Conservation (phyloP, 1,284 basidiomycete species). For the Ceratobasidium sp. region DNA sequence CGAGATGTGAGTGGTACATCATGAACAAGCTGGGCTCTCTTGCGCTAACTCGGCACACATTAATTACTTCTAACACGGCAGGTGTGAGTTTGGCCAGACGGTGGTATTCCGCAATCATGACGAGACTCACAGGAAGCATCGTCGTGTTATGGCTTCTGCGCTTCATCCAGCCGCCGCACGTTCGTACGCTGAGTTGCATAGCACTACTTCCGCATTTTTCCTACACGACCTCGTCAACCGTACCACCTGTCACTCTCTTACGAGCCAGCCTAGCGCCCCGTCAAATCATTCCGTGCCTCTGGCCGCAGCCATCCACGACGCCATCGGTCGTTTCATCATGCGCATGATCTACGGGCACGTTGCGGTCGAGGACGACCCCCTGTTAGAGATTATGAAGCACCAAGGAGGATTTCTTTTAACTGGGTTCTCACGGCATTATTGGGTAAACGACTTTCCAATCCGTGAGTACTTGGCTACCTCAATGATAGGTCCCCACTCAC, state of each 20-base stretch:
- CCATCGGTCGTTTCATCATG: constrained; percentile 31
- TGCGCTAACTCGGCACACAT: not conserved
- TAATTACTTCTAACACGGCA: not conserved
- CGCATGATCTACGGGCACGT: constrained; percentile 30
- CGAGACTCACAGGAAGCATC: constrained; percentile 14
- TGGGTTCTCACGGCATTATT: not conserved
- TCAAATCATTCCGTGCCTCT: not conserved
- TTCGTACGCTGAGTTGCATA: constrained; percentile 18
- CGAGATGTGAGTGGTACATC: constrained; percentile 6
- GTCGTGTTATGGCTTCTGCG: constrained; percentile 39
- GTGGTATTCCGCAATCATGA: constrained; percentile 22
- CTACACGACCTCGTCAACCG: not conserved
- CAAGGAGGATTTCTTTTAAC: not conserved
- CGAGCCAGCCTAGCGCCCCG: not conserved
- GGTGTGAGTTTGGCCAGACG: not conserved
- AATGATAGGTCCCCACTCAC: not conserved
- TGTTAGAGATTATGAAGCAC: not conserved
- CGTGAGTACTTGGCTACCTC: not conserved
- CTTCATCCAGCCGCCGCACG: constrained; percentile 27
- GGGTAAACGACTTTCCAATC: constrained; percentile 37
- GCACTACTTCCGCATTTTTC: not conserved
- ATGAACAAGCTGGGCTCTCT: too few species aligned
- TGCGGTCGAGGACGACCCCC: not conserved
- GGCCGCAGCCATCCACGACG: not conserved
- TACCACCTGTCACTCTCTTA: not conserved